Conservation (phyloP, 805 yeast genomes). For the Phaffomyces antillensis region DNA sequence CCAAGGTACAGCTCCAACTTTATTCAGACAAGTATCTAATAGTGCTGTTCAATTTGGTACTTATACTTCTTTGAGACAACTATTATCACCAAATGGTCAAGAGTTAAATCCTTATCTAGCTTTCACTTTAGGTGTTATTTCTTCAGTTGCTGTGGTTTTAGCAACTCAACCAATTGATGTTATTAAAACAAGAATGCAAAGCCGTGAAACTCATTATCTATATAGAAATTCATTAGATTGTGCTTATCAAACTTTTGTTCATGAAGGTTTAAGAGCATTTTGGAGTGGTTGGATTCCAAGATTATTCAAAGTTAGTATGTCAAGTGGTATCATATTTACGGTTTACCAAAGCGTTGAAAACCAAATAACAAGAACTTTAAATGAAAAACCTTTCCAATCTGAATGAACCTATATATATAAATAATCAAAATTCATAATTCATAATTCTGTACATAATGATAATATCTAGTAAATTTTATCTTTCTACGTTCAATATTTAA, state of each 20-base stretch:
- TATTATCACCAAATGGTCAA: conserved; percentile 45
- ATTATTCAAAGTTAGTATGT: conserved; percentile 58
- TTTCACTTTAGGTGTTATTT: conserved; percentile 45
- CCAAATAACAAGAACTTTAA: conserved; percentile 30
- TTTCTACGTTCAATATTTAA: neutral
- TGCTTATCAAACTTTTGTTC: conserved; percentile 39
- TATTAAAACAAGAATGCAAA: conserved; percentile 79
- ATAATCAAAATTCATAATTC: too few relatives aligned
- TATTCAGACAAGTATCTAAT: conserved; percentile 69
- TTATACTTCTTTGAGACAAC: conserved; percentile 70
- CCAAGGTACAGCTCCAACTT: conserved; percentile 80
- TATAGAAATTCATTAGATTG: conserved; percentile 59
- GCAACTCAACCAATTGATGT: conserved; percentile 88
- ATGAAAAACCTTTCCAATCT: conserved; percentile 32
- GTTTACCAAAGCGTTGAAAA: conserved; percentile 54
- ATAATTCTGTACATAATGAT: neutral
- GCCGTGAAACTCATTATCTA: conserved; percentile 51
- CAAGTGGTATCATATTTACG: conserved; percentile 63
- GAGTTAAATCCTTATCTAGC: conserved; percentile 30
- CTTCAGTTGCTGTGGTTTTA: conserved; percentile 68
- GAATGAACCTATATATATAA: conserved; percentile 5
- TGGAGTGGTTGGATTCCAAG: conserved; percentile 64
- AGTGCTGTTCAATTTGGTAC: conserved; percentile 81
- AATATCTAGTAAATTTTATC: too few relatives aligned
- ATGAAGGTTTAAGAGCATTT: conserved; percentile 38